A percentile compares a stretch with the other conserved stretches of the same genome.
Evolutionary conservation across 2,329 filamentous ascomycete species (phyloP).

Genomic region (Phymatotrichopsis omnivora): DNA sequence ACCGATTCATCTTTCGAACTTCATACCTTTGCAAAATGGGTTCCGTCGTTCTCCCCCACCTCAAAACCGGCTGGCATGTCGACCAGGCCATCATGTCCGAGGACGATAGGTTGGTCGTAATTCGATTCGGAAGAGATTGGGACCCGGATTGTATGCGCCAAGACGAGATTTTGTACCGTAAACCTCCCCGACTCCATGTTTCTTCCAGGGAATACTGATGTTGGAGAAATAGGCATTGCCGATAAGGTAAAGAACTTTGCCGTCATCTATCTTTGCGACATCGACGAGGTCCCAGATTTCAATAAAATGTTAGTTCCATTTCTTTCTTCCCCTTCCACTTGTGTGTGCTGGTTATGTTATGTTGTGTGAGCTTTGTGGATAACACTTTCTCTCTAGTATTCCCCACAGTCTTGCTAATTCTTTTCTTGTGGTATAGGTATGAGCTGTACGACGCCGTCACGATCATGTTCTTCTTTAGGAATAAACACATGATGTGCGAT

Average conservation of each 20-base stretch:
- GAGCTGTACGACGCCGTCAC: constrained; percentile 83
- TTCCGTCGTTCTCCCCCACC: constrained; percentile 84
- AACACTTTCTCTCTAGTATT: neutral
- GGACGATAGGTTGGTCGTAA: constrained; percentile 85
- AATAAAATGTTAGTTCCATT: constrained; percentile 80
- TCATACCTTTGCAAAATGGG: too few relatives aligned
- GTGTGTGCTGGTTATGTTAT: neutral
- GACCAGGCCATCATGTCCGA: constrained; percentile 89
- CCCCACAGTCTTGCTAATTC: constrained; percentile 31
- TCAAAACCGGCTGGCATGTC: constrained; percentile 91
- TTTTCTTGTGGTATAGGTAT: constrained; percentile 34
- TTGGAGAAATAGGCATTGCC: constrained; percentile 50
- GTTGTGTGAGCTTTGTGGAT: neutral
- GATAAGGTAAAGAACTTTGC: constrained; percentile 90
- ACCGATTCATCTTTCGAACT: too few relatives aligned
- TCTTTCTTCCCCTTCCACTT: neutral
- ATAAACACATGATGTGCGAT: constrained; percentile 99
- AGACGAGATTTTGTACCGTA: constrained; percentile 85
- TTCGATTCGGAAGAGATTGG: constrained; percentile 82
- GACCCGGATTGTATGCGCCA: constrained; percentile 70
- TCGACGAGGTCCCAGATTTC: constrained; percentile 84
- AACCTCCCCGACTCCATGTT: constrained; percentile 4
- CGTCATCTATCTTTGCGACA: constrained; percentile 87
- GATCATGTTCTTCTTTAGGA: constrained; percentile 95
- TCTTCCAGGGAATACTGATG: neutral